Conservation (phyloP, 176 grass and related monocot genomes). For the Avena insularis region DNA sequence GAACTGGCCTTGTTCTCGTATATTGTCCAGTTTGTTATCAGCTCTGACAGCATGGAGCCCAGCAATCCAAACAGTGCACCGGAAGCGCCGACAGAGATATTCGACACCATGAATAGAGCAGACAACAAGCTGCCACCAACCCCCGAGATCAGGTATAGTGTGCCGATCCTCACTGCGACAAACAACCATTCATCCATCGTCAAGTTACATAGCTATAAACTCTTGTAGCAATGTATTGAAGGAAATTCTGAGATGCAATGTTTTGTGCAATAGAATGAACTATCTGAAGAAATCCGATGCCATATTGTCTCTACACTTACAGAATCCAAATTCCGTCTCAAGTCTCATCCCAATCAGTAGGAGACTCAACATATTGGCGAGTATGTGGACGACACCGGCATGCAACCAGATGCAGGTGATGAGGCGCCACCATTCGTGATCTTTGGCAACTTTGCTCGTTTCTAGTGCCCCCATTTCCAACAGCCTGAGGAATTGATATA, state of each 20-base stretch:
- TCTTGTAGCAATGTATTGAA: constrained; percentile 1
- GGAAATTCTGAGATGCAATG: background rate
- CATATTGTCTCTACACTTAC: constrained; percentile 47
- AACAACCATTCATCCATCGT: constrained; percentile 32
- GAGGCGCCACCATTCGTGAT: constrained; percentile 82
- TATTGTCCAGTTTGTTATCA: constrained; percentile 97
- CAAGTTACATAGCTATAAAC: constrained; percentile 20
- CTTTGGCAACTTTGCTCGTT: constrained; percentile 65
- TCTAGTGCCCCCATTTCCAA: constrained; percentile 86
- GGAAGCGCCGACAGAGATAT: constrained; percentile 93
- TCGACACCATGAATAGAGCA: constrained; percentile 82
- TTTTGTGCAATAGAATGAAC: background rate
- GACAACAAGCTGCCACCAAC: constrained; percentile 92
- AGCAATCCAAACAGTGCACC: constrained; percentile 97
- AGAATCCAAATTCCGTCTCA: constrained; percentile 95
- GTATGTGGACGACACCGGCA: constrained; percentile 86
- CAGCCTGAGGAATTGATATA: constrained; percentile 57
- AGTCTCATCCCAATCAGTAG: constrained; percentile 87
- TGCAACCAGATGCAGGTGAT: constrained; percentile 98
- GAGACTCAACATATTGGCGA: constrained; percentile 91
- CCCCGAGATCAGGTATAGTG: constrained; percentile 83
- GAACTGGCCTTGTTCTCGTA: constrained; percentile 89
- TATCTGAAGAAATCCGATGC: background rate
- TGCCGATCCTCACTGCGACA: constrained; percentile 80
- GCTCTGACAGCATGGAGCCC: constrained; percentile 94